phyloP scores from a whole-genome alignment of 73 alveolate genomes.

The Diophrys appendiculata region DNA sequence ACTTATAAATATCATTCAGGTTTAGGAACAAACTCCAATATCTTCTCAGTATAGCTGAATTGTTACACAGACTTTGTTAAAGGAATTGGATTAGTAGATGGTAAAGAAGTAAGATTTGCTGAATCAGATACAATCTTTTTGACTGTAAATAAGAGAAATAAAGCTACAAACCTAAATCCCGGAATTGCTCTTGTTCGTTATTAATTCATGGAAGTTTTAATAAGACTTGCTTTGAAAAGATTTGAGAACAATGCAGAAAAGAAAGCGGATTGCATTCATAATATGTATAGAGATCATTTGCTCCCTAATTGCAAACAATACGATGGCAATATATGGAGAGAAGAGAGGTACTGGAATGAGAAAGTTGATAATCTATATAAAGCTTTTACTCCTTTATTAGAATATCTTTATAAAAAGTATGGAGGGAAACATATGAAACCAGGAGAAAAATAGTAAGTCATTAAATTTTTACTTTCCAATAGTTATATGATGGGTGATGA shows the following conservation, averaged over 20 bases:
- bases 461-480: too few relatives aligned
- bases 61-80: constrained; percentile 64
- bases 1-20: constrained; percentile 40
- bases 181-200: constrained; percentile 63
- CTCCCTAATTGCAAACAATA: neutral
- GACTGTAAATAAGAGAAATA: constrained; percentile 50
- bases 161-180: constrained; percentile 54
- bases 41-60: constrained; percentile 52
- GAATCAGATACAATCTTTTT: constrained; percentile 61
- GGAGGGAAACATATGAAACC: constrained; percentile 64
- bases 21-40: constrained; percentile 44
- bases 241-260: constrained; percentile 44
- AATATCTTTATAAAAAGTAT: constrained; percentile 35
- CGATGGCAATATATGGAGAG: constrained; percentile 34
- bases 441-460: constrained; percentile 65
- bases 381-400: constrained; percentile 47
- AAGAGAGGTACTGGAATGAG: constrained; percentile 83
- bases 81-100: constrained; percentile 44
- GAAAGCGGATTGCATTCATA: constrained; percentile 12
- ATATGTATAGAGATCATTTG: constrained; percentile 22
- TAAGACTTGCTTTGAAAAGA: constrained; percentile 49
- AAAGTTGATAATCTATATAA: constrained; percentile 77
- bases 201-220: constrained; percentile 52
- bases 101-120: constrained; percentile 51
- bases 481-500: constrained; percentile 60